These are phyloP conservation scores for Strigomonas oncopelti DNA, from an alignment of 208 protist species.

Conservation along the genomic window DNA sequence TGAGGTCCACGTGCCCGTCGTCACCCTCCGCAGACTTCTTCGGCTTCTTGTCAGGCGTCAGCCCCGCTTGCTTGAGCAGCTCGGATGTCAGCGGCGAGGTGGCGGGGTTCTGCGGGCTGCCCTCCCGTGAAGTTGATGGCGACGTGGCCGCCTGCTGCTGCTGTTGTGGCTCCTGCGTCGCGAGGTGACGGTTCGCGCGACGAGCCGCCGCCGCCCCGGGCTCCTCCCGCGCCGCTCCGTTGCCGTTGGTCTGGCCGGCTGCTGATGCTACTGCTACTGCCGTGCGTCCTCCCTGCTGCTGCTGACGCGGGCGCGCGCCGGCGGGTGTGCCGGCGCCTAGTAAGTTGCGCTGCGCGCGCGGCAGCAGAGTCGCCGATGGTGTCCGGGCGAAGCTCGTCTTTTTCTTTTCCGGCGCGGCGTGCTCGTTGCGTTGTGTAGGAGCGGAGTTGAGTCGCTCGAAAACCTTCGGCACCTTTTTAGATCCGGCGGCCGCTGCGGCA, in stretches of 20 bases:
- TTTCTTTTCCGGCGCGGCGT: not conserved
- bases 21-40: slow-evolving; percentile 1
- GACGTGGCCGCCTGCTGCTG: not conserved
- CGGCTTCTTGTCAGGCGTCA: not conserved
- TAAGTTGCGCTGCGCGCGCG: not conserved
- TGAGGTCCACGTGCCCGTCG: slow-evolving; percentile 22
- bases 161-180: not conserved
- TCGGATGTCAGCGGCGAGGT: not conserved
- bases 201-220: not conserved
- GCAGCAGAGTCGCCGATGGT: not conserved
- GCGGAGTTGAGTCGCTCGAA: slow-evolving; percentile 9
- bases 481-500: too few relatives aligned
- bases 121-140: not conserved
- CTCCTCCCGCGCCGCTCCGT: not conserved
- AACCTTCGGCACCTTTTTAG: not conserved
- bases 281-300: not conserved
- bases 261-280: not conserved
- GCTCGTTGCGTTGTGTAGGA: not conserved
- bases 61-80: not conserved
- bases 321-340: not conserved
- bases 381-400: not conserved
- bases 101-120: not conserved
- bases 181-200: not conserved
- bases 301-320: not conserved
- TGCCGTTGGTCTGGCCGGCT: not conserved